A percentile compares a stretch with the other conserved stretches of the same genome.
Conservation (phyloP, 352 stramenopile genomes). For the Thalassiosira hispida region DNA sequence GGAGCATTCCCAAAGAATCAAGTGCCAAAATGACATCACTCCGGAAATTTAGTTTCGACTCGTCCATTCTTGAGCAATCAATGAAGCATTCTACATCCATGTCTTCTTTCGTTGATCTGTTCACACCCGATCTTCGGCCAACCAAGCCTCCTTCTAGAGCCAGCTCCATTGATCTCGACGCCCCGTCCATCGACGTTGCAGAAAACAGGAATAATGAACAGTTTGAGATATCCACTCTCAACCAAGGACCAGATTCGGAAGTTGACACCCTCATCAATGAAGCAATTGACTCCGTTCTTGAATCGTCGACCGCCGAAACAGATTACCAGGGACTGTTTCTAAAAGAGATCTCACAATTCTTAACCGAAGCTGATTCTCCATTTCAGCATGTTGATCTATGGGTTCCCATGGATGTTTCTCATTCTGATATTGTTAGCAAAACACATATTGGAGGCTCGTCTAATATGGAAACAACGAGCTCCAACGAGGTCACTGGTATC, state of each 20-base stretch:
- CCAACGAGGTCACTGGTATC: slow-evolving; percentile 16
- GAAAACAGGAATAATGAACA: background rate
- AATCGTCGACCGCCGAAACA: slow-evolving; percentile 11
- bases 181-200: background rate
- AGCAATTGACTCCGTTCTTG: slow-evolving; percentile 41
- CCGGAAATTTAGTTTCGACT: slow-evolving; percentile 24
- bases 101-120: slow-evolving; percentile 28
- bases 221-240: background rate
- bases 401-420: slow-evolving; percentile 54
- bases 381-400: slow-evolving; percentile 78
- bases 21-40: background rate
- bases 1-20: slow-evolving; percentile 19
- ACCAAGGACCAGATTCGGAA: background rate
- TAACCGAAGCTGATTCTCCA: slow-evolving; percentile 54
- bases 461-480: slow-evolving; percentile 14
- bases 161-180: background rate
- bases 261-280: slow-evolving; percentile 24
- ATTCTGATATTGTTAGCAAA: slow-evolving; percentile 35
- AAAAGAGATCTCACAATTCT: slow-evolving; percentile 54
- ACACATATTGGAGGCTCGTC: slow-evolving; percentile 21
- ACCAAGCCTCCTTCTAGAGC: slow-evolving; percentile 11
- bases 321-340: slow-evolving; percentile 56
- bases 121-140: slow-evolving; percentile 5
- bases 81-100: slow-evolving; percentile 38
- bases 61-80: background rate